Percentiles rank a stretch among this genome's conserved stretches.
Conservation (phyloP, 108 stramenopile genomes). For the Licmophora abbreviata region DNA sequence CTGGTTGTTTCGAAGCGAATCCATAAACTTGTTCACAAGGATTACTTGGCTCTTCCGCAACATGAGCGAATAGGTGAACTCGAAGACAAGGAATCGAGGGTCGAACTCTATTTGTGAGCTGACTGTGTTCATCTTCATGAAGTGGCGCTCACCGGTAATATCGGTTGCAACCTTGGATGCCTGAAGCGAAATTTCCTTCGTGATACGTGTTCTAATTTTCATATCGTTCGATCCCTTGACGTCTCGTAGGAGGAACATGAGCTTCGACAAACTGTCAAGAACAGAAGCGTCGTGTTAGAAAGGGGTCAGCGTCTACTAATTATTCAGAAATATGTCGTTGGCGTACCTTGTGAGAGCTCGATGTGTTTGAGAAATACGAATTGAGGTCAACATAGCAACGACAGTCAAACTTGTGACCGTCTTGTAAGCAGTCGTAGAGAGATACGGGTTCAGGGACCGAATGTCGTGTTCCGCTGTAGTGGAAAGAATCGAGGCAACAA, state of each 20-base stretch:
- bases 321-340: background rate
- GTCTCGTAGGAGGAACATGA: conserved; percentile 55
- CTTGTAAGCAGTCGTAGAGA: conserved; percentile 74
- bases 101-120: conserved; percentile 82
- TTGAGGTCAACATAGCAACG: conserved; percentile 85
- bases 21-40: conserved; percentile 90
- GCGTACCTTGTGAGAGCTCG: conserved; percentile 70
- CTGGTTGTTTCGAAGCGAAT: conserved; percentile 46
- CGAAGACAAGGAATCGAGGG: conserved; percentile 95
- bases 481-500: conserved; percentile 85
- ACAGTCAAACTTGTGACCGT: conserved; percentile 84
- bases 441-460: conserved; percentile 82
- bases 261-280: conserved; percentile 32
- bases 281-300: background rate
- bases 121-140: conserved; percentile 49
- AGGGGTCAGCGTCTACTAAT: background rate
- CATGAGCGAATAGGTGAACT: conserved; percentile 93
- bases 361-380: conserved; percentile 84
- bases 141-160: conserved; percentile 81
- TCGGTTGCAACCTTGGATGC: conserved; percentile 72
- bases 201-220: conserved; percentile 39
- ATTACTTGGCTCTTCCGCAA: conserved; percentile 94
- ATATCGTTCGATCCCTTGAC: conserved; percentile 51
- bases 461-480: conserved; percentile 79
- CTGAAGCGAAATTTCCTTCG: conserved; percentile 78